Evolutionary conservation across 257 asterid species (phyloP).

Genomic region (Cynanchum wilfordii): DNA sequence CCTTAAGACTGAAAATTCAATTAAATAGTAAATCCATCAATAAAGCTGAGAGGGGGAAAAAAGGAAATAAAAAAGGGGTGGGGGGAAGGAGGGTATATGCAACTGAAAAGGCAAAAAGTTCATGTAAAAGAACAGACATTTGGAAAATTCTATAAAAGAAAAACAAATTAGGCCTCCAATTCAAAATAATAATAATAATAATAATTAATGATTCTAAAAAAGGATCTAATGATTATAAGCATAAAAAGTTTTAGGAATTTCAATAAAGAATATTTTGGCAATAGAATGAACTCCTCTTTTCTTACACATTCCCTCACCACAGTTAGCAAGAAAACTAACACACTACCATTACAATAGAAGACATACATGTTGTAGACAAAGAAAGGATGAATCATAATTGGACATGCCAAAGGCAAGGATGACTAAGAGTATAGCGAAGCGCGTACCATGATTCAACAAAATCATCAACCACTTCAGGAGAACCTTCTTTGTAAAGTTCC

Average conservation of each 20-base stretch:
- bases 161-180: not conserved
- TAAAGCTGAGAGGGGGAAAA: not conserved
- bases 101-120: not conserved
- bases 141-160: not conserved
- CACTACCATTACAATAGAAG: not conserved
- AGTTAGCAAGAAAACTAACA: not conserved
- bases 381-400: not conserved
- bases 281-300: not conserved
- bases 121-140: not conserved
- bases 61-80: too few relatives aligned
- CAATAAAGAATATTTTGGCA: not conserved
- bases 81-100: not conserved
- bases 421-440: not conserved
- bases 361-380: not conserved
- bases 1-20: constrained; percentile 56
- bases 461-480: constrained; percentile 71
- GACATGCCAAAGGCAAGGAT: constrained; percentile 1
- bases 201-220: not conserved
- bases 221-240: not conserved
- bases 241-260: not conserved
- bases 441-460: constrained; percentile 69
- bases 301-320: not conserved
- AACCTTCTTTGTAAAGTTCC: constrained; percentile 86
- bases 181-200: not conserved
- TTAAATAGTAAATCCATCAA: not conserved